phyloP scores from a whole-genome alignment of 1,284 basidiomycete species.

The Rhodotorula sp. region DNA sequence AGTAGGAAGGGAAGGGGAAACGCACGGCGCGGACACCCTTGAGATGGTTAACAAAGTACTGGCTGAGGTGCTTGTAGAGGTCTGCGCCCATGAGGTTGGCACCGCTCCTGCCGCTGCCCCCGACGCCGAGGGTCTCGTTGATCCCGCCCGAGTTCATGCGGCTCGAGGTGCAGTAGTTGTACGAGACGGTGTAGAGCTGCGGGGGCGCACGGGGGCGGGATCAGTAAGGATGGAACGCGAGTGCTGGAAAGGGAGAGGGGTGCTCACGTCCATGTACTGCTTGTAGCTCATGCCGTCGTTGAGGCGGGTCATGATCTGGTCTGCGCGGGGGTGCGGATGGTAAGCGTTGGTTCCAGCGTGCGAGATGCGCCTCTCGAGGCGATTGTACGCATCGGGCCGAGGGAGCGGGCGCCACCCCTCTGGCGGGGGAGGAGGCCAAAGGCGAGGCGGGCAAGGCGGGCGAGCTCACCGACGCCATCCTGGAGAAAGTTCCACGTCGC shows the following conservation, averaged over 20 bases:
- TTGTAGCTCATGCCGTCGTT: constrained; percentile 86
- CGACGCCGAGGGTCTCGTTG: constrained; percentile 54
- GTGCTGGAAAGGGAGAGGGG: background rate
- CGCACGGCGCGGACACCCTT: constrained; percentile 64
- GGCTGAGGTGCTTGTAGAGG: constrained; percentile 83
- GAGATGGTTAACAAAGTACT: constrained; percentile 80
- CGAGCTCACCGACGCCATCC: constrained; percentile 64
- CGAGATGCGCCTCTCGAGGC: too few relatives aligned
- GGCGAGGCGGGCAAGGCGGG: background rate
- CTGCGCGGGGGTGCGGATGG: constrained; percentile 45
- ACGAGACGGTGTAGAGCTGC: constrained; percentile 63
- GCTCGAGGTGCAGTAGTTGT: constrained; percentile 95
- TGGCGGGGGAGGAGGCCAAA: background rate
- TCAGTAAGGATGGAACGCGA: background rate
- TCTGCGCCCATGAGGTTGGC: constrained; percentile 94
- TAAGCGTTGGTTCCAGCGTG: background rate
- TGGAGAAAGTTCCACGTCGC: constrained; percentile 88
- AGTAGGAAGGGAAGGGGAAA: background rate
- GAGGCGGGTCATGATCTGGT: constrained; percentile 86
- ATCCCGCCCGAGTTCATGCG: constrained; percentile 65
- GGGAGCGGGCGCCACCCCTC: background rate
- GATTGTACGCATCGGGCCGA: too few relatives aligned
- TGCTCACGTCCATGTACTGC: constrained; percentile 77
- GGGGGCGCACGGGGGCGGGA: background rate
- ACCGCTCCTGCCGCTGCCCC: constrained; percentile 56